Conservation (phyloP, 805 yeast species). For the Kodamaea leandrae region DNA sequence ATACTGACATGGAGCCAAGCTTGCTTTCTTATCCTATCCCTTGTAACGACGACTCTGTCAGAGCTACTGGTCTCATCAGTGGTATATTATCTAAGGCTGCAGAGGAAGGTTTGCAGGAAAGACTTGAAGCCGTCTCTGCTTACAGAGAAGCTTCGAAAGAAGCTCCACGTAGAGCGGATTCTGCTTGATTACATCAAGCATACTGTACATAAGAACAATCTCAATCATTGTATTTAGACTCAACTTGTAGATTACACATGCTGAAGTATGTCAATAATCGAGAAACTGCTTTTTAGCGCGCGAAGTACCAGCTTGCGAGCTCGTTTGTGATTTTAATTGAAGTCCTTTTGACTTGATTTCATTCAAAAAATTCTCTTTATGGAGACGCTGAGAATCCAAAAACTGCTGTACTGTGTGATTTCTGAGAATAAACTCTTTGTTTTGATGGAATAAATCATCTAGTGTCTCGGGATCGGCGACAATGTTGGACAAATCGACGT, state of each 20-base stretch:
- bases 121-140: slow-evolving; percentile 31
- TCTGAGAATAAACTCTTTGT: slow-evolving; percentile 9
- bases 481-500: slow-evolving; percentile 13
- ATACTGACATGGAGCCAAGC: slow-evolving; percentile 90
- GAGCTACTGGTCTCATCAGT: slow-evolving; percentile 74
- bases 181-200: neutral
- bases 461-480: slow-evolving; percentile 21
- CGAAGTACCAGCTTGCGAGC: no score
- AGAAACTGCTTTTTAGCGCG: slow-evolving; percentile 2
- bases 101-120: slow-evolving; percentile 63
- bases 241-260: neutral
- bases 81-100: slow-evolving; percentile 89
- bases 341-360: slow-evolving; percentile 26
- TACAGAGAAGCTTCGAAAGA: neutral
- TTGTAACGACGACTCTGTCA: slow-evolving; percentile 87
- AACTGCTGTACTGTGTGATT: slow-evolving; percentile 16
- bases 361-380: slow-evolving; percentile 20
- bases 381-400: slow-evolving; percentile 18
- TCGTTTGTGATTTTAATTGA: slow-evolving; percentile 8
- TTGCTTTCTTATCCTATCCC: slow-evolving; percentile 93
- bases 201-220: slow-evolving; percentile 1
- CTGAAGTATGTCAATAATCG: neutral
- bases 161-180: neutral
- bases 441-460: slow-evolving; percentile 12
- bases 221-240: neutral